A percentile compares a stretch with the other conserved stretches of the same genome.
Conservation (phyloP, 179 eudicot species). For the Silene coronaria region DNA sequence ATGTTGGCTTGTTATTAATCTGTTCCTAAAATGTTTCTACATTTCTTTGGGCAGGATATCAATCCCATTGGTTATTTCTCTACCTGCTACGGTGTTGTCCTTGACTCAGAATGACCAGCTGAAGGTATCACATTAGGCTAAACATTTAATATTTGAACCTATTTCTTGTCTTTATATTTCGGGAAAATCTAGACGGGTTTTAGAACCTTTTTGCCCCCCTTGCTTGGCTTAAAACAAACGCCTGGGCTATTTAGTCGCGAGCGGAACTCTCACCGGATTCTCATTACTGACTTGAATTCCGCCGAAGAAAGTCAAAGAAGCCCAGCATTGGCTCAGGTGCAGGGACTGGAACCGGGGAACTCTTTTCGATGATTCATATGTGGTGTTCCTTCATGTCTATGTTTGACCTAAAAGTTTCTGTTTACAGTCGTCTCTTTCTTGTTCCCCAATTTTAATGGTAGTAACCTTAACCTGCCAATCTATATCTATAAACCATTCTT, state of each 20-base stretch:
- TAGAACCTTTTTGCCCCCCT: no score
- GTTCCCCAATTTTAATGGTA: background rate
- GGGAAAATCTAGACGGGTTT: no score
- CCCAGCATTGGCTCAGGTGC: no score
- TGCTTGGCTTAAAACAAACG: no score
- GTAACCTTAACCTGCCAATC: background rate
- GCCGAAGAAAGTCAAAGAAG: no score
- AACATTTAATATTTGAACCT: background rate
- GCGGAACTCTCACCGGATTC: no score
- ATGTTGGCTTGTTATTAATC: conserved; percentile 6
- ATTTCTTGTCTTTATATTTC: background rate
- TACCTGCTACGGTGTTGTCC: conserved; percentile 76
- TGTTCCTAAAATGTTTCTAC: background rate
- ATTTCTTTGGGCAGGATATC: conserved; percentile 50
- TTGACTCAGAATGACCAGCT: conserved; percentile 60
- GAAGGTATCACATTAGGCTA: conserved; percentile 43
- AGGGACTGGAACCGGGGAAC: no score
- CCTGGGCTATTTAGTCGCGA: no score
- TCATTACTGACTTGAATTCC: no score
- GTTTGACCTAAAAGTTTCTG: conserved; percentile 1
- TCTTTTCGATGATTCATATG: background rate
- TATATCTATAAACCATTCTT: background rate
- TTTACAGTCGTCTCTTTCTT: background rate
- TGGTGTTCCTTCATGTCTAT: background rate
- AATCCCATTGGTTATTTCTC: conserved; percentile 69